Percentiles rank a stretch among this genome's conserved stretches.
phyloP scores from a whole-genome alignment of 2,329 filamentous ascomycete genomes.

The Cordyceps pruinosa region DNA sequence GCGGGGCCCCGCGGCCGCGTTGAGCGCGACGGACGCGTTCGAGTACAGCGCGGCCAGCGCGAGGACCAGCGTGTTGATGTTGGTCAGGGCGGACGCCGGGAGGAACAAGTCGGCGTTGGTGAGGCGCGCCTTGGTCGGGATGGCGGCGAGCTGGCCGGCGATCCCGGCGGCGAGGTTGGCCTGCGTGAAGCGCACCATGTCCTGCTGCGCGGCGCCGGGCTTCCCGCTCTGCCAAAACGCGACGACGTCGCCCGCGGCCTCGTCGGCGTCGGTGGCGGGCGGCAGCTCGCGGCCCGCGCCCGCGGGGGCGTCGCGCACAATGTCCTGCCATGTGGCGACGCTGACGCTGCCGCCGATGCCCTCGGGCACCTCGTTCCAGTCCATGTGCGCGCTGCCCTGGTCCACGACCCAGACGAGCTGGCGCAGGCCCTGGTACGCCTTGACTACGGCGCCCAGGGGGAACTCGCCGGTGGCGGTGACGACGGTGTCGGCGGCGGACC shows the following conservation, averaged over 20 bases:
- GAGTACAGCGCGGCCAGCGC: constrained; percentile 78
- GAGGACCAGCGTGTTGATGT: constrained; percentile 71
- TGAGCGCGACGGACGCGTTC: constrained; percentile 80
- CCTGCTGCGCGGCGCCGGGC: constrained; percentile 41
- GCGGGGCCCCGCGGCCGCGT: constrained; percentile 69
- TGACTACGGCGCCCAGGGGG: constrained; percentile 66
- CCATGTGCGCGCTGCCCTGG: constrained; percentile 82
- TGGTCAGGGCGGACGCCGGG: constrained; percentile 72
- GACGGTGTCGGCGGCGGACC: constrained; percentile 70
- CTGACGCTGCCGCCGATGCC: constrained; percentile 68
- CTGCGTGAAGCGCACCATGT: constrained; percentile 78
- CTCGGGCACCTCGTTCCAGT: constrained; percentile 85
- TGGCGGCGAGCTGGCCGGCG: constrained; percentile 65
- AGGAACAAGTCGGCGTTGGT: constrained; percentile 73
- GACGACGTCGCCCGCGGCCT: constrained; percentile 45
- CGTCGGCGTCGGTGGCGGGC: constrained; percentile 42
- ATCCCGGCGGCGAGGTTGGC: constrained; percentile 82
- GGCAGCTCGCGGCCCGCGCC: constrained; percentile 57
- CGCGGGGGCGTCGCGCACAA: constrained; percentile 63
- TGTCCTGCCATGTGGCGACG: constrained; percentile 88
- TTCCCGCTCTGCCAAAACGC: constrained; percentile 57
- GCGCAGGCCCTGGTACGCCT: constrained; percentile 62
- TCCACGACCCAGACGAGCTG: constrained; percentile 91
- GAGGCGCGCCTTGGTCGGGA: constrained; percentile 70
- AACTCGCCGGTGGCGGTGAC: constrained; percentile 83